Evolutionary conservation across 192 early-diverging fungal species (phyloP), one percentile per base, ranked within the genome.

Genomic region (Pilobolus umbonatus): DNA sequence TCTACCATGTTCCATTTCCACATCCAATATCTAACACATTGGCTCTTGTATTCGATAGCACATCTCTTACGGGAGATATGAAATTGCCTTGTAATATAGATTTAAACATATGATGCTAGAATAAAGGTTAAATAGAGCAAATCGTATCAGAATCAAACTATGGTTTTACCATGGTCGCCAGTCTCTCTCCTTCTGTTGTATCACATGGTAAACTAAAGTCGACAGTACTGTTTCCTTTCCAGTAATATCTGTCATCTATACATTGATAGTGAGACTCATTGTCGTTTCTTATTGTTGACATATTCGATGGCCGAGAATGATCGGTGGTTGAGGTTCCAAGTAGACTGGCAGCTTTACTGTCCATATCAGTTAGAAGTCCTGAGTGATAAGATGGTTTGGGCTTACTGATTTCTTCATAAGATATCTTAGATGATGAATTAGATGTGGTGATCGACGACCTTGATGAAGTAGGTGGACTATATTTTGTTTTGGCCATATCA

Each of bases 41-140:
- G 21, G 47, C 3, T 17, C 21, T 29, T 21, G 12, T 14, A 9
- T 52, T 25, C 22, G 51, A 30, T 22, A 62, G 19, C 11, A 55
- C 21, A 9, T 28, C 19, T 45, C 30, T 32, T 24, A 64, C 45
- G 21, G 62, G 62, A 11, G 62, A 42, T 4, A 55, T 64, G 30
- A 47, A 64, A 29, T 64, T 64, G 31, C 54, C 45, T 15, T 56
- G 22, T 38, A 64, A 57, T 0, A 46, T 51, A 30, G 36, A 46
- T 30, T 64, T 64, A 35, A 64, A 47, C n/a, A 64, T 35, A 30
- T 47, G 57, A 40, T 64, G 62, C 62, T 64, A 59, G 19, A 10
- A 25, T 50, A 5, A 28, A 17, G 1, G 54, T 46, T 22, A 43
- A 12, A 30, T 44, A 42, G 7, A 42, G 3, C 1, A 12, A 55